Evolutionary conservation across 495 filamentous ascomycete genomes (phyloP), one percentile per base, ranked within the genome.

Genomic region (Hypomontagnella monticulosa): DNA sequence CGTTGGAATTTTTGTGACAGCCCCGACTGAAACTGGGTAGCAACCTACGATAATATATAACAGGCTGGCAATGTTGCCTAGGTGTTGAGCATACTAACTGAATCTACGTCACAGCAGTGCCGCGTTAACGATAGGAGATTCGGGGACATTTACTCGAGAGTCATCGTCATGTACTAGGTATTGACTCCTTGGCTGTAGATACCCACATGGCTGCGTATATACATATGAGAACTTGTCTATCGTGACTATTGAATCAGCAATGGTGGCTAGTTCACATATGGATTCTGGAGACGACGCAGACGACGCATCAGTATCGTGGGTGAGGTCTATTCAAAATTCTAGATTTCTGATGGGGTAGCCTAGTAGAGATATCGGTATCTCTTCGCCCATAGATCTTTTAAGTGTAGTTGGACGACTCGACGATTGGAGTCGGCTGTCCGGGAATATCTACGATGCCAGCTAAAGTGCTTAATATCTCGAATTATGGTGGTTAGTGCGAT

Each of bases 401-500:
- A 27, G 23, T 6, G 19, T 14, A 48, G 30, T 34, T n/a, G 15
- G 33, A 12, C 1, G 32, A 8, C 9, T 47, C 36, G 10, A 32
- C 30, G 14, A 14, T 27, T 36, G 3, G 14, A 14, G 30, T 40
- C 42, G 14, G 38, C 4, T 37, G 16, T 9, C n/a, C 11, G 2
- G 47, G 19, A 19, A 48, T 53, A 34, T 48, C 12, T 12, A 53
- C 27, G 15, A 41, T 2, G 4, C 9, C 0, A 46, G 10, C 14
- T 12, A 11, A 46, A 34, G 34, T 20, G 19, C 16, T 20, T 12
- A 15, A 20, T 23, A 54, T 55, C 57, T 55, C 49, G 38, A 48
- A 63, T 27, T 18, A 41, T 55, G 54, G 27, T 48, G 12, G 42
- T 56, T 68, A 59, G 59, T 32, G 54, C 30, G 20, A 40, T 50